Evolutionary conservation across 2,329 filamentous ascomycete species (phyloP).

Genomic region (Arthrobotrys musiformis): DNA sequence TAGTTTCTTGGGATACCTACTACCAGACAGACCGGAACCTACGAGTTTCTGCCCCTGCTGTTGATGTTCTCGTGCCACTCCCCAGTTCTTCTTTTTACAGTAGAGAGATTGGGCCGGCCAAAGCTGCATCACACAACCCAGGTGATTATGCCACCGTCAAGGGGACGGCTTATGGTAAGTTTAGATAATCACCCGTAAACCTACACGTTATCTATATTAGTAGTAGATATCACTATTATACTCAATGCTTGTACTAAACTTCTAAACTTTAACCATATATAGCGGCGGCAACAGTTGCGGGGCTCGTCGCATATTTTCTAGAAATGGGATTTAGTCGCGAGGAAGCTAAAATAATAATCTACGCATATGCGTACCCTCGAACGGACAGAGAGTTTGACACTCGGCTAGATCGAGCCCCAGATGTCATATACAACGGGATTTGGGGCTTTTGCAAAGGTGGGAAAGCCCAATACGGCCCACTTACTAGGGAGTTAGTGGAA

Average conservation of each 20-base stretch:
- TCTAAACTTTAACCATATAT: neutral
- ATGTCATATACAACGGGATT: neutral
- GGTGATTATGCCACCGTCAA: neutral
- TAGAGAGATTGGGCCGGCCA: neutral
- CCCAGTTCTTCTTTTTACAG: neutral
- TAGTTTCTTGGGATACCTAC: neutral
- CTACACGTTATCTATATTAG: no score
- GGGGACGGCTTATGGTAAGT: constrained; percentile 1
- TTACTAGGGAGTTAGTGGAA: neutral
- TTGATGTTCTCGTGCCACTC: neutral
- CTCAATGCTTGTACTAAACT: neutral
- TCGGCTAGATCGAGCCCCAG: neutral
- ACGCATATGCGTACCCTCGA: neutral
- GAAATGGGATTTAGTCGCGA: neutral
- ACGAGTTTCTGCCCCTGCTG: constrained; percentile 2
- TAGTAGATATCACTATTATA: no score
- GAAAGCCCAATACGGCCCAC: neutral
- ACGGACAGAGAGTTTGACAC: no score
- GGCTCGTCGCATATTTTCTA: neutral
- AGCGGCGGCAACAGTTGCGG: neutral
- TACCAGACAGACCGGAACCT: constrained; percentile 1
- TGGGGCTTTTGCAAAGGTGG: neutral
- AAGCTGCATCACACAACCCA: neutral
- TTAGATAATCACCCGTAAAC: no score
- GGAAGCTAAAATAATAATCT: neutral